Evolutionary conservation across 225 moss, liverwort and hornwort genomes (phyloP).

Genomic region (Rhytidiadelphus loreus): DNA sequence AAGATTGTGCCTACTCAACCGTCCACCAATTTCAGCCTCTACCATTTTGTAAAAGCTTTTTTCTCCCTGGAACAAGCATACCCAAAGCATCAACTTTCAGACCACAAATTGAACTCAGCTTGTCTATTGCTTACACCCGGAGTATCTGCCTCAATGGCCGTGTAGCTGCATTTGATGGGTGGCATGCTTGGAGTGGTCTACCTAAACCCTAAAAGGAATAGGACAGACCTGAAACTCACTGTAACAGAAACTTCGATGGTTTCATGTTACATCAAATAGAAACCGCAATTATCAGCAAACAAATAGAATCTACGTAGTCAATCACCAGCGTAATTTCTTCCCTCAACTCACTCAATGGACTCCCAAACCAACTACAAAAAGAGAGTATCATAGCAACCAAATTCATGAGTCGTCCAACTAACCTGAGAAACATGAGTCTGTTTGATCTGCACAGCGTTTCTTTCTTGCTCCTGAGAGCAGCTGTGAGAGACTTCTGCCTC

Average conservation of each 20-base stretch:
- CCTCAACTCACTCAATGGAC: background rate
- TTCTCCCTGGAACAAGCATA: constrained; percentile 43
- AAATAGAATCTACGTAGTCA: background rate
- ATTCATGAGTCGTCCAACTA: background rate
- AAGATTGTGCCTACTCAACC: constrained; percentile 84
- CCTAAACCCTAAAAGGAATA: background rate
- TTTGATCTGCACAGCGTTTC: constrained; percentile 63
- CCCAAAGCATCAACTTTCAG: background rate
- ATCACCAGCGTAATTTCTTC: background rate
- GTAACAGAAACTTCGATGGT: background rate
- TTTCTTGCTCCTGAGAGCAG: constrained; percentile 72
- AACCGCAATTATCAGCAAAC: background rate
- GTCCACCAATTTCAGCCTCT: constrained; percentile 77
- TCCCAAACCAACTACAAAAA: background rate
- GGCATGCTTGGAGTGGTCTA: background rate
- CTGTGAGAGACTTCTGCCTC: constrained; percentile 62
- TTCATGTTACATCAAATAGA: background rate
- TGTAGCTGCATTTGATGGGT: background rate
- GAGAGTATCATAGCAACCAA: background rate
- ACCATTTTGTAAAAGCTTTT: constrained; percentile 86
- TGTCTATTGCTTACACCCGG: background rate
- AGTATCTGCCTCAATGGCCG: background rate
- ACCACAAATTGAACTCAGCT: background rate
- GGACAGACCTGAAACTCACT: background rate
- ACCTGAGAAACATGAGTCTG: constrained; percentile 94